A percentile compares a stretch with the other conserved stretches of the same genome.
Conservation (phyloP, 768 basidiomycete genomes). For the Candolleomyces aberdarensis region DNA sequence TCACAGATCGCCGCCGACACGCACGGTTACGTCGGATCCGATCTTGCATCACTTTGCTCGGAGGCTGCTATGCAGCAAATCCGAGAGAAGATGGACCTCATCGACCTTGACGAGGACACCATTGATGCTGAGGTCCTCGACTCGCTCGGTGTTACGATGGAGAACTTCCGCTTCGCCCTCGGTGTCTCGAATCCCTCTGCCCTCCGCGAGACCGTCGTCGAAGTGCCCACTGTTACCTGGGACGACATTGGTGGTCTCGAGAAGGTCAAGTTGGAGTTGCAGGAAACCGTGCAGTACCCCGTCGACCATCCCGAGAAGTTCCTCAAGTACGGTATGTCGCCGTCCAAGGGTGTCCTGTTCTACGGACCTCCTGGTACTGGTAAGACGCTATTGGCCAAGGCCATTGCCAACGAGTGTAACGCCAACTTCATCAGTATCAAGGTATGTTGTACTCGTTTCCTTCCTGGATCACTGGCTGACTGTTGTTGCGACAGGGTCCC, state of each 20-base stretch:
- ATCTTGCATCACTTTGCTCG: constrained; percentile 95
- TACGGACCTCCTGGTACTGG: constrained; percentile 99
- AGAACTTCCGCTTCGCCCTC: constrained; percentile 99
- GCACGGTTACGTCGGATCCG: constrained; percentile 98
- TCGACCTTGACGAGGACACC: constrained; percentile 95
- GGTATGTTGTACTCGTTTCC: constrained; percentile 32
- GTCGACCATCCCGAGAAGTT: constrained; percentile 99
- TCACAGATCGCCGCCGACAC: constrained; percentile 94
- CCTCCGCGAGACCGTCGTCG: constrained; percentile 97
- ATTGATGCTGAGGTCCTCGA: constrained; percentile 99
- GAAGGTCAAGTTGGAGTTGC: constrained; percentile 98
- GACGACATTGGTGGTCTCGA: constrained; percentile 99
- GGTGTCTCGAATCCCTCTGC: constrained; percentile 98
- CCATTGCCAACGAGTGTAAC: constrained; percentile 99
- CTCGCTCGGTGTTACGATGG: constrained; percentile 98
- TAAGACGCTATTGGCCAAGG: constrained; percentile 98
- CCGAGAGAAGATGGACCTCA: constrained; percentile 99
- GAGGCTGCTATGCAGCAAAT: constrained; percentile 99
- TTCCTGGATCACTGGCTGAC: constrained; percentile 12
- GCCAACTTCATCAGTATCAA: constrained; percentile 99
- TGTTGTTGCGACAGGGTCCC: constrained; percentile 58
- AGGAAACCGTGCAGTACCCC: constrained; percentile 99
- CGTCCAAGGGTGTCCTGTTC: constrained; percentile 99
- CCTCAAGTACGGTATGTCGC: constrained; percentile 99
- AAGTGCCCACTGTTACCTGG: constrained; percentile 98